A percentile compares a stretch with the other conserved stretches of the same genome.
phyloP scores from a whole-genome alignment of 177 flowering plant genomes.

The Vitis hybrid region DNA sequence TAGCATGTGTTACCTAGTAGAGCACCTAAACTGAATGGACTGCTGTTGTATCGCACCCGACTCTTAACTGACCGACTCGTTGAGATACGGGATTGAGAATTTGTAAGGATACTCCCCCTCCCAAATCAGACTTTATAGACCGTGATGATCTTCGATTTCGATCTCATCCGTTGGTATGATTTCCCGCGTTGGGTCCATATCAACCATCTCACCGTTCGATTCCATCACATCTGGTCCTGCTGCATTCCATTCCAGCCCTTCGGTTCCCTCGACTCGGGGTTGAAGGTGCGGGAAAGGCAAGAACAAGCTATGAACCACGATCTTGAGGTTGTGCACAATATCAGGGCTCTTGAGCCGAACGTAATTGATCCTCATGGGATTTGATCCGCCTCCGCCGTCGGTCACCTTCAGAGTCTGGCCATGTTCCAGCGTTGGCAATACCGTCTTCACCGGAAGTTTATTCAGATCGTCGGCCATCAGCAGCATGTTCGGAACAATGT shows the following conservation, averaged over 20 bases:
- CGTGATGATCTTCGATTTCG: conserved; percentile 18
- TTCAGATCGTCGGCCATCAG: conserved; percentile 38
- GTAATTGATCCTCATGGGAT: conserved; percentile 49
- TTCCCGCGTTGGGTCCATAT: background rate
- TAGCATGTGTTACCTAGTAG: too few species aligned
- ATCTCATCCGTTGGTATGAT: conserved; percentile 3
- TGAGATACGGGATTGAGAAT: too few species aligned
- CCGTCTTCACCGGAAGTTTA: conserved; percentile 29
- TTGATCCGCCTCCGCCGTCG: conserved; percentile 24
- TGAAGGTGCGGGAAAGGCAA: conserved; percentile 35
- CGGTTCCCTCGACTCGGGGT: background rate
- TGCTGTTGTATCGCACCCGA: too few species aligned
- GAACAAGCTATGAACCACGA: conserved; percentile 42
- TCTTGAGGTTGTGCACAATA: conserved; percentile 39
- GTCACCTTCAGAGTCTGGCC: conserved; percentile 41
- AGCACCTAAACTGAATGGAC: too few species aligned
- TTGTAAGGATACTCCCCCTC: too few species aligned
- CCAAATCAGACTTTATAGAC: conserved; percentile 1
- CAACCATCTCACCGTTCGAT: background rate
- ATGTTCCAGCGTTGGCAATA: conserved; percentile 35
- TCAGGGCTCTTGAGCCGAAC: conserved; percentile 32
- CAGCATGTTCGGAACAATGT: conserved; percentile 43
- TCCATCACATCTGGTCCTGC: background rate
- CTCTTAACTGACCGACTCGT: too few species aligned
- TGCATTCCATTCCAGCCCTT: background rate